Evolutionary conservation across 768 basidiomycete genomes (phyloP).

Genomic region (Mrakia frigida): DNA sequence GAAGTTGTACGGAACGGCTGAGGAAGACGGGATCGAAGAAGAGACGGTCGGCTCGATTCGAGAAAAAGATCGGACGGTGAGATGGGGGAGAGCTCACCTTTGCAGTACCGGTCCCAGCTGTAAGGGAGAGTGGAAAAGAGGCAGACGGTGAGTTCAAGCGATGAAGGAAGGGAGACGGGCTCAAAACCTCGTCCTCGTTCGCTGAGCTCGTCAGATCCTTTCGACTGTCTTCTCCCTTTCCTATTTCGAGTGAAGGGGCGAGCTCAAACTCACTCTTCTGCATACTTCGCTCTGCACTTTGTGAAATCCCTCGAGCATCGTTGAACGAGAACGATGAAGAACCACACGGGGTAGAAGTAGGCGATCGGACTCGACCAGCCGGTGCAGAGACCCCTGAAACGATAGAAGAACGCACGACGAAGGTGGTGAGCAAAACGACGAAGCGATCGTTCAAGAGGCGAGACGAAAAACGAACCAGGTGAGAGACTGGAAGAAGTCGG

Average conservation of each 20-base stretch:
- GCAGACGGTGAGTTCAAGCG: neutral
- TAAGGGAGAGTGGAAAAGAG: neutral
- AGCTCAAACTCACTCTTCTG: constrained; percentile 38
- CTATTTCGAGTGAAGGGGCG: no score
- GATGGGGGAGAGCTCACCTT: neutral
- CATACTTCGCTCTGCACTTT: constrained; percentile 84
- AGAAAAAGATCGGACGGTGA: neutral
- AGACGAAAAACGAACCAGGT: neutral
- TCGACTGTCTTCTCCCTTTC: no score
- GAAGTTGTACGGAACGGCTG: neutral
- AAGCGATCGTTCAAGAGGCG: no score
- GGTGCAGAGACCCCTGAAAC: constrained; percentile 79
- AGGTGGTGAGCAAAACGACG: neutral
- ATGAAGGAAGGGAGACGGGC: neutral
- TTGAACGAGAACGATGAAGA: constrained; percentile 72
- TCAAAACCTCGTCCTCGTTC: no score
- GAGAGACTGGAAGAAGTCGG: constrained; percentile 49
- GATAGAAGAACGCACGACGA: no score
- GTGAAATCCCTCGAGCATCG: constrained; percentile 92
- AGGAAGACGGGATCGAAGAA: neutral
- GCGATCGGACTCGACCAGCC: constrained; percentile 49
- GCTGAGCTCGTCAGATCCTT: no score
- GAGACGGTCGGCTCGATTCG: neutral
- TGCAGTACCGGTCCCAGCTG: neutral
- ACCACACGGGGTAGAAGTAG: constrained; percentile 30